These are phyloP conservation scores for Neurospora sp. DNA, from an alignment of 495 filamentous ascomycete species.

Conservation along the genomic window DNA sequence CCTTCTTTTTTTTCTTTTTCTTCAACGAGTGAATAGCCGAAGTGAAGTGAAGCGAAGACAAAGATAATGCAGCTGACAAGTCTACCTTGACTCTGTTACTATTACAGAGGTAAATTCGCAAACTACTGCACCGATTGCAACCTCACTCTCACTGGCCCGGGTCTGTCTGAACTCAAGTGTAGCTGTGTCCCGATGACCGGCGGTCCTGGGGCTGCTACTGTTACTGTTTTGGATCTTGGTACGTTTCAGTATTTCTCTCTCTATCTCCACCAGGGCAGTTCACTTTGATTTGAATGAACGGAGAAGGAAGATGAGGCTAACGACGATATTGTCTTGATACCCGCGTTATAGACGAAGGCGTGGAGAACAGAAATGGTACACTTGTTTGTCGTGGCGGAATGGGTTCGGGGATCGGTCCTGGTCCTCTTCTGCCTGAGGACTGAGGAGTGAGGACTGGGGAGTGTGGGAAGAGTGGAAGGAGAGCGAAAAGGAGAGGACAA, in stretches of 20 bases:
- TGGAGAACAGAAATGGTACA: slow-evolving; percentile 15
- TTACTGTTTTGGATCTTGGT: slow-evolving; percentile 6
- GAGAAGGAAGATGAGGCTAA: neutral
- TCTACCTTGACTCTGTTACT: too few relatives aligned
- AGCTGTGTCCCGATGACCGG: slow-evolving; percentile 1
- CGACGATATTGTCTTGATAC: neutral
- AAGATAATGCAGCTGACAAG: neutral
- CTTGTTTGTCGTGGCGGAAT: slow-evolving; percentile 8
- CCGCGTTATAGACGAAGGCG: slow-evolving; percentile 12
- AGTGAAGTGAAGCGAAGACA: neutral
- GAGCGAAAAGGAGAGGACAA: neutral
- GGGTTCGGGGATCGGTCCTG: neutral
- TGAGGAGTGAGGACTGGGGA: neutral
- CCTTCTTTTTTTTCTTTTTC: too few relatives aligned
- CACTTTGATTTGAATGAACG: neutral
- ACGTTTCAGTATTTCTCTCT: neutral
- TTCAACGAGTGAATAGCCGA: too few relatives aligned
- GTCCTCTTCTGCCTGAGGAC: neutral
- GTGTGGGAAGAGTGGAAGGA: neutral
- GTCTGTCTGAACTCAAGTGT: slow-evolving; percentile 1
- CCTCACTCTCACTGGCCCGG: neutral
- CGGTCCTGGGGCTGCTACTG: neutral
- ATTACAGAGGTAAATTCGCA: slow-evolving; percentile 13
- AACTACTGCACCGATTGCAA: slow-evolving; percentile 16
- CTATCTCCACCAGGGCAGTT: neutral